Conservation (phyloP, 768 basidiomycete genomes). For the Mycena polygramma region DNA sequence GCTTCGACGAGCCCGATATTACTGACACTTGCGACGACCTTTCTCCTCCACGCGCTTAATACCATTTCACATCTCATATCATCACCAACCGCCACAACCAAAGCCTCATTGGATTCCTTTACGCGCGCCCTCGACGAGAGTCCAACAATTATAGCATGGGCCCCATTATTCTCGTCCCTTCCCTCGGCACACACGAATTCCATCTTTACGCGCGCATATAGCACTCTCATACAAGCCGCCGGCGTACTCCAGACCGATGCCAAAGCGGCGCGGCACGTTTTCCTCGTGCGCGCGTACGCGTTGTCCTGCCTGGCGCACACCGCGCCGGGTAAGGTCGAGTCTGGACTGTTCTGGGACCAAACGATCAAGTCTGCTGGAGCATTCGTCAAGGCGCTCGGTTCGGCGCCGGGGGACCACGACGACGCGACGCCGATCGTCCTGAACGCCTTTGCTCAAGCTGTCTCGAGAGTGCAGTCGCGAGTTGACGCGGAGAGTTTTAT, state of each 20-base stretch:
- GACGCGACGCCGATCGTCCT: conserved; percentile 55
- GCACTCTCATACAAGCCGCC: conserved; percentile 59
- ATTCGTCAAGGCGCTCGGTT: conserved; percentile 55
- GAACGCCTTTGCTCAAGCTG: conserved; percentile 57
- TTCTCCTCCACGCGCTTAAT: conserved; percentile 67
- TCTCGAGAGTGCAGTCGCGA: conserved; percentile 55
- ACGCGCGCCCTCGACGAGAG: conserved; percentile 45
- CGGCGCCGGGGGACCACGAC: conserved; percentile 43
- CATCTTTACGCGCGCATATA: conserved; percentile 72
- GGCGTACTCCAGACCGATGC: conserved; percentile 39
- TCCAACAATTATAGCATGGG: conserved; percentile 66
- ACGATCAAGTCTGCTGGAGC: conserved; percentile 61
- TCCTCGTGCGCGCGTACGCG: conserved; percentile 60
- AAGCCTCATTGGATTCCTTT: conserved; percentile 41
- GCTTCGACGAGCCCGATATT: conserved; percentile 49
- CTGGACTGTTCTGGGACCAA: conserved; percentile 81
- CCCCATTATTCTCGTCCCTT: conserved; percentile 56
- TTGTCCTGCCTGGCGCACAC: conserved; percentile 62
- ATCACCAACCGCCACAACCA: conserved; percentile 30
- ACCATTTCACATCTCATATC: conserved; percentile 50
- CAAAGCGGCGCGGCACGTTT: conserved; percentile 46
- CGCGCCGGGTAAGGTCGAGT: conserved; percentile 59
- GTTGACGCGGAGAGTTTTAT: conserved; percentile 56
- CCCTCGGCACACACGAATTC: conserved; percentile 69
- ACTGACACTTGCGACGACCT: conserved; percentile 70